Percentiles rank a stretch among this genome's conserved stretches.
Conservation (phyloP, 768 basidiomycete genomes). For the Tulasnella sp. region DNA sequence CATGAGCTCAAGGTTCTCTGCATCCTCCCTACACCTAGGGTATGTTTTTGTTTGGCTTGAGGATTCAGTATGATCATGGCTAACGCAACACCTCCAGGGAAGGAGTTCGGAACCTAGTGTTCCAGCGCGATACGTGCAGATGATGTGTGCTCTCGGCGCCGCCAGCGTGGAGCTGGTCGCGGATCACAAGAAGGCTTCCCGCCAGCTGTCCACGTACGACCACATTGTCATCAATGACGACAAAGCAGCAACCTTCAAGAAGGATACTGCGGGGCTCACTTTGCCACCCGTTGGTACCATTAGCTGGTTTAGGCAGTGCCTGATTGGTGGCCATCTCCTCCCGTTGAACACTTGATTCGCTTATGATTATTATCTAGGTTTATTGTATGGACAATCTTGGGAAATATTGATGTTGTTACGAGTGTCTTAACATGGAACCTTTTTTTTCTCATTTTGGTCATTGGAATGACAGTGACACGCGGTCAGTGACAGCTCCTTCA, state of each 20-base stretch:
- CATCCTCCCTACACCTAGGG: not conserved
- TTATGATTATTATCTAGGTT: not conserved
- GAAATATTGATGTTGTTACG: not conserved
- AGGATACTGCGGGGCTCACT: not conserved
- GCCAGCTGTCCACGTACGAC: not conserved
- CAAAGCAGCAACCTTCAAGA: not conserved
- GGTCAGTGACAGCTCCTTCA: no score
- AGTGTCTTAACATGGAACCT: not conserved
- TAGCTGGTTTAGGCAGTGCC: conserved; percentile 22
- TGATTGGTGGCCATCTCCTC: conserved; percentile 1
- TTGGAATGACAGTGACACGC: no score
- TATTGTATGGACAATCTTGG: not conserved
- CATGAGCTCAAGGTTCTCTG: conserved; percentile 12
- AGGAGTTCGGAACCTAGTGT: not conserved
- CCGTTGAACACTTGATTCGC: not conserved
- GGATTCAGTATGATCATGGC: not conserved
- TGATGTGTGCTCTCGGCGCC: conserved; percentile 9
- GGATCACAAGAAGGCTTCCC: not conserved
- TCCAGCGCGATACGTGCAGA: not conserved
- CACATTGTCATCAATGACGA: conserved; percentile 7
- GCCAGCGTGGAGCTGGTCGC: not conserved
- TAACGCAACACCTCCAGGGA: not conserved
- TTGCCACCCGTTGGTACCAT: not conserved
- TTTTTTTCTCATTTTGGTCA: not conserved
- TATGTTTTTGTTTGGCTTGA: not conserved